phyloP scores from a whole-genome alignment of 2,329 filamentous ascomycete genomes.

The Fusarium anthophilum region DNA sequence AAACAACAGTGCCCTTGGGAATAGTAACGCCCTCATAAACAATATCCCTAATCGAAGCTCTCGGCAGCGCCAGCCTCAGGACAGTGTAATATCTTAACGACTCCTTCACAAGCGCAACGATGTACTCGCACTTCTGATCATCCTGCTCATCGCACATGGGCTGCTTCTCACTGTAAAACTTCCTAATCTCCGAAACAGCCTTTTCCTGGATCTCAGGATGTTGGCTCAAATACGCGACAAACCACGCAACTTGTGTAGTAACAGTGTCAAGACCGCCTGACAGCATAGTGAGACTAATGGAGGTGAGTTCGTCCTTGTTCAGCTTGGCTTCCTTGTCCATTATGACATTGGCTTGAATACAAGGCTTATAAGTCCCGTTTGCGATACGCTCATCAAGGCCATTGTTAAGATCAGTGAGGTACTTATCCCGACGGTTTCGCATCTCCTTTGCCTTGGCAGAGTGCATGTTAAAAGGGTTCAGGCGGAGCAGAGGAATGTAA shows the following conservation, averaged over 20 bases:
- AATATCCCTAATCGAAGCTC: slow-evolving; percentile 68
- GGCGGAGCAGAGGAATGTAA: slow-evolving; percentile 65
- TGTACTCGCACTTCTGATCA: slow-evolving; percentile 70
- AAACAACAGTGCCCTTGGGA: slow-evolving; percentile 70
- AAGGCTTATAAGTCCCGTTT: slow-evolving; percentile 68
- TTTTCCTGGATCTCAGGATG: slow-evolving; percentile 70
- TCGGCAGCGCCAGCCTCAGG: slow-evolving; percentile 68
- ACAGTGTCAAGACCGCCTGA: slow-evolving; percentile 74
- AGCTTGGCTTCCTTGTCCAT: slow-evolving; percentile 70
- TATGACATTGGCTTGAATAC: slow-evolving; percentile 74
- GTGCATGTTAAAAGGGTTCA: slow-evolving; percentile 70
- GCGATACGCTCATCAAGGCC: slow-evolving; percentile 69
- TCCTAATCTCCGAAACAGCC: slow-evolving; percentile 64
- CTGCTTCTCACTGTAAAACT: slow-evolving; percentile 60
- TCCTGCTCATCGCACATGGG: slow-evolving; percentile 69
- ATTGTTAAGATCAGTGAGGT: slow-evolving; percentile 65
- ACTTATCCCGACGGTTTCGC: slow-evolving; percentile 67
- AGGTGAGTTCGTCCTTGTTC: slow-evolving; percentile 69
- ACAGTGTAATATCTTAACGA: slow-evolving; percentile 71
- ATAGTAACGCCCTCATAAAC: slow-evolving; percentile 66
- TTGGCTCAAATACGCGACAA: slow-evolving; percentile 67
- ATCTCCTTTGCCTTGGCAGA: slow-evolving; percentile 68
- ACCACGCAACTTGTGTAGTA: slow-evolving; percentile 73
- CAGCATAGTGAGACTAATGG: slow-evolving; percentile 74
- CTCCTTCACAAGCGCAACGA: slow-evolving; percentile 71